Evolutionary conservation across 2,329 filamentous ascomycete species (phyloP), one percentile per base, ranked within the genome.

Genomic region (Diplocarpon rosae): DNA sequence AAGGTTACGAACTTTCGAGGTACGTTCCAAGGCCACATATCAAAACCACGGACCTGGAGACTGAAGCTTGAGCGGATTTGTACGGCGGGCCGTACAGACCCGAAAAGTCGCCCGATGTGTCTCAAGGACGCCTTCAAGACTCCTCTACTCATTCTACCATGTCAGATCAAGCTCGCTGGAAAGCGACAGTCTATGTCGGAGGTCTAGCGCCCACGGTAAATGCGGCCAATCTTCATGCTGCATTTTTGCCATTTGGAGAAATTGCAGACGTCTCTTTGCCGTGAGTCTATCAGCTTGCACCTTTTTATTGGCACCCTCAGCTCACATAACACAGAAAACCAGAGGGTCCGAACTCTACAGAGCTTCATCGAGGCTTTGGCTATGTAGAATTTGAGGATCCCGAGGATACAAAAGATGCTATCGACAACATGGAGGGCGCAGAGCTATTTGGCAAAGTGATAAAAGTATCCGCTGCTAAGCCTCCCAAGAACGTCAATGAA

Each of bases 391-490:
- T 85, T 60, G 88, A 95, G 58, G 76, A 87, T 46, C 73, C 79
- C 11, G 77, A 82, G 46, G 92, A 98, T 65, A 90, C 89, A 24
- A 81, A 81, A 59, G 90, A 96, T 66, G 92, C 92, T 40, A 95
- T 98, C 63, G 88, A 96, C 71, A 98, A 98, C 62, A 96, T 98
- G 90, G 87, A 98, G 62, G 88, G 95, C 63, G 84, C 89, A 49
- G 90, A 96, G 67, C 76, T 98, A 37, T 96, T 90, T 62, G 93
- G 92, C 10, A 78, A 86, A 48, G 82, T 92, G 12, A 83, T 98
- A 63, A 95, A 89, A 63, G 90, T 96, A 41, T 89, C 87, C 36
- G 76, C 83, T 44, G 93, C 93, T 35, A 98, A 95, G 65, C 79
- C 86, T 28, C 87, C 92, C 51, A 95, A 95, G 70, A 86, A 86